Conservation (phyloP, 495 filamentous ascomycete species). For the Barbatosphaeria neglecta region DNA sequence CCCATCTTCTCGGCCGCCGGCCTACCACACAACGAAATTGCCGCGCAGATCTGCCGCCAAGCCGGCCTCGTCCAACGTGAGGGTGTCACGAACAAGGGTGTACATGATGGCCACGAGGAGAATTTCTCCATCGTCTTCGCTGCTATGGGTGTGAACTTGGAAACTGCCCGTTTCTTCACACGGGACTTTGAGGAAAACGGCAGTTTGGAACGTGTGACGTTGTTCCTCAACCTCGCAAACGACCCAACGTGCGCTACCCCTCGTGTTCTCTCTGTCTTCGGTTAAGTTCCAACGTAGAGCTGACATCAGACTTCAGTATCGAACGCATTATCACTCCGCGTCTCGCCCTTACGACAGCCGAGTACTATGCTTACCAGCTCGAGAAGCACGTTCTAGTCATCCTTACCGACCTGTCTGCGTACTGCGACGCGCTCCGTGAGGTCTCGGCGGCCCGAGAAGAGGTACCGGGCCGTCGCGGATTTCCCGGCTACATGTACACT, state of each 20-base stretch:
- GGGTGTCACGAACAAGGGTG: slow-evolving; percentile 69
- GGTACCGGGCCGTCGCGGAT: slow-evolving; percentile 98
- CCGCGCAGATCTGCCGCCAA: slow-evolving; percentile 94
- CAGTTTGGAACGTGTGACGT: slow-evolving; percentile 88
- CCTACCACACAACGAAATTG: slow-evolving; percentile 98
- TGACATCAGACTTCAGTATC: slow-evolving; percentile 48
- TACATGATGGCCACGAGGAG: slow-evolving; percentile 94
- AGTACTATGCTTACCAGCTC: slow-evolving; percentile 99
- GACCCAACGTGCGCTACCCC: slow-evolving; percentile 86
- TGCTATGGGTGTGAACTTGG: slow-evolving; percentile 99
- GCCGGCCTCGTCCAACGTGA: slow-evolving; percentile 81
- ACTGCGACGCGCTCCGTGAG: slow-evolving; percentile 97
- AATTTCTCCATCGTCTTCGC: slow-evolving; percentile 99
- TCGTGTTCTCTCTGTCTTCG: not conserved
- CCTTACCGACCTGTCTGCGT: slow-evolving; percentile 93
- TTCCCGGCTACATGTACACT: slow-evolving; percentile 99
- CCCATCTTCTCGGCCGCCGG: slow-evolving; percentile 98
- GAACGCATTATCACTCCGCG: slow-evolving; percentile 99
- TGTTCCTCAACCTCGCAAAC: slow-evolving; percentile 98
- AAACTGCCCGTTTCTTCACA: slow-evolving; percentile 97
- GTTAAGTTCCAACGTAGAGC: slow-evolving; percentile 7
- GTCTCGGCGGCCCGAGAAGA: slow-evolving; percentile 97
- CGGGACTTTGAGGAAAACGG: slow-evolving; percentile 99
- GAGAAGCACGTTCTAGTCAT: slow-evolving; percentile 99
- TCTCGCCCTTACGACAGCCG: slow-evolving; percentile 94